These are phyloP conservation scores for Rostrohypoxylon terebratum DNA, from an alignment of 495 filamentous ascomycete species.

Conservation along the genomic window DNA sequence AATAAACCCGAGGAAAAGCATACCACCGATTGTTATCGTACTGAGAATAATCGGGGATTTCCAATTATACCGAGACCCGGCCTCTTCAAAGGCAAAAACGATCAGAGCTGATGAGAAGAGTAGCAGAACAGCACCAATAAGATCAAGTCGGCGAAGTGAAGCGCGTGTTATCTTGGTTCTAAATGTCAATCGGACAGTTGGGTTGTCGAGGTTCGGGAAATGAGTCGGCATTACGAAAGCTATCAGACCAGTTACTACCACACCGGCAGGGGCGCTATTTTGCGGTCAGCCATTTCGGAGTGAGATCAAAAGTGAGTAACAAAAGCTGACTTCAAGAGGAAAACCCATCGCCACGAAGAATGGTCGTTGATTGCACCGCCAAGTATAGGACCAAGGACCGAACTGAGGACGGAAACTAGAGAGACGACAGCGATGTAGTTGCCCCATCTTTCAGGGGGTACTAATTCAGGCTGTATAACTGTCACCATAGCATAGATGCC, in stretches of 20 bases:
- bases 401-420: conserved; percentile 59
- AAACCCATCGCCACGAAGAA: conserved; percentile 56
- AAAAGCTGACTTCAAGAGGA: conserved; percentile 52
- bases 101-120: conserved; percentile 46
- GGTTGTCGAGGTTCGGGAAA: conserved; percentile 45
- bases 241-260: conserved; percentile 41
- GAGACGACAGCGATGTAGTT: conserved; percentile 61
- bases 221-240: conserved; percentile 51
- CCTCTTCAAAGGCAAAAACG: conserved; percentile 51
- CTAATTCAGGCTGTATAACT: conserved; percentile 61
- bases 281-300: neutral
- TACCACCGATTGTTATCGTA: conserved; percentile 36
- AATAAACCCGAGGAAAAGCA: conserved; percentile 44
- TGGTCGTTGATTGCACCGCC: conserved; percentile 56
- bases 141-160: conserved; percentile 42
- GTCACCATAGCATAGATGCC: conserved; percentile 66
- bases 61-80: conserved; percentile 46
- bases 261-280: conserved; percentile 49
- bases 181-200: conserved; percentile 28
- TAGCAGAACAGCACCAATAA: conserved; percentile 39
- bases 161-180: conserved; percentile 20
- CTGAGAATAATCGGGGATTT: conserved; percentile 39
- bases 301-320: neutral
- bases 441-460: conserved; percentile 58
- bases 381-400: conserved; percentile 57